Base-by-base conservation (phyloP, 257 asterid genomes). In the Nicotiana attenuata region DNA sequence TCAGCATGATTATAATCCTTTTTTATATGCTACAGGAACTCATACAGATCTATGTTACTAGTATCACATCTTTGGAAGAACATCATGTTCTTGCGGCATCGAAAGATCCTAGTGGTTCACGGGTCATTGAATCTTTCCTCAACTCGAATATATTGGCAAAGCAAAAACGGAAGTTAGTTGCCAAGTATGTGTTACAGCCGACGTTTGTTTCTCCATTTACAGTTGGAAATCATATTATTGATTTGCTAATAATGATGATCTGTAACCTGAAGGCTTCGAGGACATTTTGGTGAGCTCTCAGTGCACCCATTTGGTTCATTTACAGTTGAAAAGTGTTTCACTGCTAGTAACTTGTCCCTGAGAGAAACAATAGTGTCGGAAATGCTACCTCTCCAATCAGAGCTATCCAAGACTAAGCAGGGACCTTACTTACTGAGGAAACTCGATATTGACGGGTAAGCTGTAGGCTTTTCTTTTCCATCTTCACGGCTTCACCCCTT, bases 391-490 rank as follows among this genome's bases (percentile, higher is more conserved):
- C 83, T 91, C 77, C 94, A 89, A 88, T 29, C 93, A 78, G 98
- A 92, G 86, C 91, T 96, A 24, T 89, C 92, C 66, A 93, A 90
- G 90, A 89, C 93, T 81, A 94, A 85, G 85, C 99, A 94, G 88
- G 99, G 98, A 17, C 98, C 99, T n/a, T 94, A 92, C 84, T 90
- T 94, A 67, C 84, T 92, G 90, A 92, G 91, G 91, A 96, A 90
- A 82, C 94, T 96, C 77, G 98, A 94, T 79, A 92, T 94, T 65
- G 98, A 91, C 79, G 97, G 98, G 99, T 96, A 90, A 88, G 91
- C 80, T 78, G 29, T 65, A 16, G 55, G 45, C 45, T 13, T 56
- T 53, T 10, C 10, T 78, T 19, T 61, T 57, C 28, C 80, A 24
- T 56, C 53, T 47, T 15, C 31, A 28, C 31, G 17, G 35, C 57